Conservation (phyloP, 495 filamentous ascomycete species). For the Lineolata rhizophorae region DNA sequence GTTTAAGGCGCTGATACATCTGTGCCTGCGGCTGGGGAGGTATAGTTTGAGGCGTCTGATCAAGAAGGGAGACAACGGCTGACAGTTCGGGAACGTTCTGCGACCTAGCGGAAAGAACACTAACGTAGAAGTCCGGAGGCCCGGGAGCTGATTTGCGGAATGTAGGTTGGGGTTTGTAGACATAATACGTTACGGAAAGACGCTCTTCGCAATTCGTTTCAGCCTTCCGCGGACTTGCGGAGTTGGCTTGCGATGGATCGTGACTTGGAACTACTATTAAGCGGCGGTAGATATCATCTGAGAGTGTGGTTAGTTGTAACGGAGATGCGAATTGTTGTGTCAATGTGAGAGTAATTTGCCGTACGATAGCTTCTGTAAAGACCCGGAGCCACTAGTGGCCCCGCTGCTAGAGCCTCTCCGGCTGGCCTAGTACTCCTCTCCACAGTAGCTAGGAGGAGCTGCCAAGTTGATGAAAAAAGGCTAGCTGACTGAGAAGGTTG, state of each 20-base stretch:
- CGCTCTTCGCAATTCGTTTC: neutral
- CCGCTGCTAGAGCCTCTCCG: no score
- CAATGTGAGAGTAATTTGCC: neutral
- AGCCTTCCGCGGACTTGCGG: slow-evolving; percentile 13
- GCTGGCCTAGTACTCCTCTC: no score
- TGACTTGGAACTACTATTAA: slow-evolving; percentile 56
- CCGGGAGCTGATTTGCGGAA: slow-evolving; percentile 60
- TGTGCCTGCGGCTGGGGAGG: slow-evolving; percentile 24
- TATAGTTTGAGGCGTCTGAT: slow-evolving; percentile 38
- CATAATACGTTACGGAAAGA: slow-evolving; percentile 47
- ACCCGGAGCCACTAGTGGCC: slow-evolving; percentile 52
- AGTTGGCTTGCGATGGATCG: slow-evolving; percentile 21
- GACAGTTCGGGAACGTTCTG: slow-evolving; percentile 38
- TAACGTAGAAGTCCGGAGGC: slow-evolving; percentile 59
- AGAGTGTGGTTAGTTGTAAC: no score
- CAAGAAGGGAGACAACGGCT: slow-evolving; percentile 15
- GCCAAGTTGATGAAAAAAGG: no score
- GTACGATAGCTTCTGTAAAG: slow-evolving; percentile 56
- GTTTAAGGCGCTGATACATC: slow-evolving; percentile 32
- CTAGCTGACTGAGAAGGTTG: no score
- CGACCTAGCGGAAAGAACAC: slow-evolving; percentile 54
- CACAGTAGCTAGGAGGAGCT: no score
- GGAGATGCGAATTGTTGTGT: neutral
- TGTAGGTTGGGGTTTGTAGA: slow-evolving; percentile 53
- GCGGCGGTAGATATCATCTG: slow-evolving; percentile 48